These are phyloP conservation scores for Camptophora hylomeconis DNA, from an alignment of 2,329 filamentous ascomycete genomes.

Conservation along the genomic window DNA sequence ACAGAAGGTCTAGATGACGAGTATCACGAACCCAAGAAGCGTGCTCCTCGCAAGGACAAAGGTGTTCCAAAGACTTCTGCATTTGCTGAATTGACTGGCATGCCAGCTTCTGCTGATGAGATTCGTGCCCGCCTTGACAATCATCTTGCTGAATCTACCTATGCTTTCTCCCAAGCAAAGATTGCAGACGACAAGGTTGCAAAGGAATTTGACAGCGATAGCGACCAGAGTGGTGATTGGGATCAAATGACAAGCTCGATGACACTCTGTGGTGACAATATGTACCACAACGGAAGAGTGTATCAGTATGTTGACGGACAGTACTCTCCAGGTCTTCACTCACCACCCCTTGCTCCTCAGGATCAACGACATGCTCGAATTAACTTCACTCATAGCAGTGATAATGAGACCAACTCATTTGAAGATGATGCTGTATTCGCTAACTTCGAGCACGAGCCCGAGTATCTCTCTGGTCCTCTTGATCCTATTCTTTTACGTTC, in stretches of 20 bases:
- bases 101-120: conserved; percentile 19
- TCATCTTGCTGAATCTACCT: conserved; percentile 15
- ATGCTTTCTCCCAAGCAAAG: neutral
- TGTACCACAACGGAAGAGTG: conserved; percentile 12
- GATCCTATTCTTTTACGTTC: conserved; percentile 2
- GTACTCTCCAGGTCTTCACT: conserved; percentile 1
- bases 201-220: conserved; percentile 1
- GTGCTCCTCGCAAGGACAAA: conserved; percentile 14
- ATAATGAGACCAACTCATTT: no score
- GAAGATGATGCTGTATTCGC: conserved; percentile 1
- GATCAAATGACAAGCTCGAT: conserved; percentile 13
- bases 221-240: conserved; percentile 4
- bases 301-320: conserved; percentile 10
- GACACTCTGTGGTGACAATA: conserved; percentile 12
- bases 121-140: no score
- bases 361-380: no score
- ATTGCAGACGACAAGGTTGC: neutral
- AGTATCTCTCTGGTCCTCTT: neutral
- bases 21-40: neutral
- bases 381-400: no score
- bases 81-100: conserved; percentile 24
- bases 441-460: conserved; percentile 5
- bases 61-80: conserved; percentile 11
- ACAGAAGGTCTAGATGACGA: conserved; percentile 9
- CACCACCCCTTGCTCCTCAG: neutral